Evolutionary conservation across 2,329 filamentous ascomycete genomes (phyloP), one percentile per base, ranked within the genome.

Genomic region (Juglanconis oblonga): DNA sequence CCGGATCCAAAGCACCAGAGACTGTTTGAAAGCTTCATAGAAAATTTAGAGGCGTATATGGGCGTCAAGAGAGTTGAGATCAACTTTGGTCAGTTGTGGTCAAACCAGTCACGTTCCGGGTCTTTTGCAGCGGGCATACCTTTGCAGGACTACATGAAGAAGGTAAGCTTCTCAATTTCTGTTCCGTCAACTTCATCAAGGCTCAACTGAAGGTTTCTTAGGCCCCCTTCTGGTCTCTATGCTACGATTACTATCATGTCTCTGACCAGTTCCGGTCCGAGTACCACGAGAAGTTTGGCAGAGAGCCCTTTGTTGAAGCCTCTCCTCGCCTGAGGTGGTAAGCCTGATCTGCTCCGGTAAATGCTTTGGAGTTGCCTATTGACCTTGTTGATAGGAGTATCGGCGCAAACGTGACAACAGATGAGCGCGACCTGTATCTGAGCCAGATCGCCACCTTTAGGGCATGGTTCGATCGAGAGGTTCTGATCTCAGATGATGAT

Each of bases 141-240:
- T 11, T 47, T 62, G 49, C 57, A 55, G 13, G 33, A 61, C 0
- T 62, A 61, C 31, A 50, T 62, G 61, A 35, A 55, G 40, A 57
- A 57, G 51, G 60, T 24, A 38, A 49, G 49, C 24, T 9, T 36
- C 24, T 10, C 33, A 10, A 13, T 17, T 14, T 0, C 31, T 5
- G 1, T 44, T 5, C 36, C 9, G 1, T 8, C 4, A 5, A 29
- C 14, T 6, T 8, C 13, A 4, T 14, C 5, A 5, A 5, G 3
- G 5, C 5, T 9, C 9, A 11, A 17, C 33, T 60, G 24, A 54
- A 33, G 2, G 38, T 7, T 40, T 35, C 7, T 6, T 5, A 62
- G 61, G 61, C 61, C 8, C 61, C 61, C 1, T 54, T 57, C 29
- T 57, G 49, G 58, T 62, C 61, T 8, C 52, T 62, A 10, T 57